Evolutionary conservation across 179 eudicot species (phyloP).

Genomic region (Nepenthes alata): DNA sequence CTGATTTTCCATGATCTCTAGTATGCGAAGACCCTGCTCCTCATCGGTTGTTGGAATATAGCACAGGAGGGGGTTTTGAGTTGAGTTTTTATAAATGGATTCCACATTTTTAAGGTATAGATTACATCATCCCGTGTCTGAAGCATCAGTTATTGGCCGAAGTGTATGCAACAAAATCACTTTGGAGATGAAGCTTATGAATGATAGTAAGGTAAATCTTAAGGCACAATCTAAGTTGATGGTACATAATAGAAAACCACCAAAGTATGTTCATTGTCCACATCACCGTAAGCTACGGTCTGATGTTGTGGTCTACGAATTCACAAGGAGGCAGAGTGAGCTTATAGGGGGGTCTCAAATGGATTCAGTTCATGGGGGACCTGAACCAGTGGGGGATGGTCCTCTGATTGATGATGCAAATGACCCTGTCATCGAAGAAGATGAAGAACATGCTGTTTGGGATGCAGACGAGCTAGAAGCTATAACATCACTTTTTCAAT

Average conservation of each 20-base stretch:
- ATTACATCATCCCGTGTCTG: slow-evolving; percentile 11
- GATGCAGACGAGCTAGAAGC: slow-evolving; percentile 76
- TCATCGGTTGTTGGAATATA: background rate
- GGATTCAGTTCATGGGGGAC: slow-evolving; percentile 8
- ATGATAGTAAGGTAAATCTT: slow-evolving; percentile 2
- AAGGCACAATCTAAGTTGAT: slow-evolving; percentile 12
- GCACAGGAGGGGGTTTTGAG: background rate
- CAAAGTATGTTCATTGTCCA: slow-evolving; percentile 24
- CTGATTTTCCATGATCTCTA: too few relatives aligned
- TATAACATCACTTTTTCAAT: slow-evolving; percentile 73
- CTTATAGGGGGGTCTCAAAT: slow-evolving; percentile 9
- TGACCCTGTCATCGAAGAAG: slow-evolving; percentile 15
- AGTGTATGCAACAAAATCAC: slow-evolving; percentile 3
- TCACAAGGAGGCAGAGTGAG: slow-evolving; percentile 7
- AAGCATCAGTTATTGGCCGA: slow-evolving; percentile 3
- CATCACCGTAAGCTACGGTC: slow-evolving; percentile 27
- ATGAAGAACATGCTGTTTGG: slow-evolving; percentile 38
- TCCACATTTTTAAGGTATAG: slow-evolving; percentile 3
- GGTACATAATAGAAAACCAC: slow-evolving; percentile 14
- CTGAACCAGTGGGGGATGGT: slow-evolving; percentile 4
- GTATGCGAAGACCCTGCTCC: too few relatives aligned
- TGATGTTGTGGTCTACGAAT: slow-evolving; percentile 12
- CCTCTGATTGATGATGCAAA: slow-evolving; percentile 5
- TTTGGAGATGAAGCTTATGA: slow-evolving; percentile 3
- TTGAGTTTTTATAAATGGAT: slow-evolving; percentile 10